Conservation (phyloP, 768 basidiomycete species). For the Cystobasidium onofrii region DNA sequence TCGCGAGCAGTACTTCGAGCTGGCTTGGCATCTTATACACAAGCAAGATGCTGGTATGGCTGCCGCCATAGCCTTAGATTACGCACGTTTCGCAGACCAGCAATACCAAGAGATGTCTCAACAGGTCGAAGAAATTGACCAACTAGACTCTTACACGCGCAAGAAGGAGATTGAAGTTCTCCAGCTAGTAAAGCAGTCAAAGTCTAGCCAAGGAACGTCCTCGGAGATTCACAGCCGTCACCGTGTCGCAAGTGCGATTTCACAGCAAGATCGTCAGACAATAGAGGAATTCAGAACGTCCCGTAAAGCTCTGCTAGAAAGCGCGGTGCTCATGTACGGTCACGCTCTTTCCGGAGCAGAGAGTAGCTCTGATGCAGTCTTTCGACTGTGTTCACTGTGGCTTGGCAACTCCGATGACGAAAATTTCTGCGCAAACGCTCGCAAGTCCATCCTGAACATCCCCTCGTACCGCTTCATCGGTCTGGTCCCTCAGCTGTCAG, state of each 20-base stretch:
- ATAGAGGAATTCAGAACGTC: slow-evolving; percentile 49
- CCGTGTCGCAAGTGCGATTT: slow-evolving; percentile 48
- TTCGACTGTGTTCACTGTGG: slow-evolving; percentile 84
- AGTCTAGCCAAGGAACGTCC: slow-evolving; percentile 44
- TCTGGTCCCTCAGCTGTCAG: slow-evolving; percentile 84
- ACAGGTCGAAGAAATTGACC: slow-evolving; percentile 60
- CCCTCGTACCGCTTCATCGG: slow-evolving; percentile 85
- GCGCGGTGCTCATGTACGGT: slow-evolving; percentile 79
- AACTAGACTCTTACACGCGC: slow-evolving; percentile 63
- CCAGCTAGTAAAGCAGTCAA: slow-evolving; percentile 43
- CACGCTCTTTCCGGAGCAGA: slow-evolving; percentile 63
- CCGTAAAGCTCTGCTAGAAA: slow-evolving; percentile 58
- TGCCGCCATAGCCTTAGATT: slow-evolving; percentile 57
- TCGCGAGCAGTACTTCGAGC: slow-evolving; percentile 60
- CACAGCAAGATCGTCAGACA: slow-evolving; percentile 54
- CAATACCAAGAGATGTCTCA: slow-evolving; percentile 65
- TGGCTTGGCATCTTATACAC: slow-evolving; percentile 49
- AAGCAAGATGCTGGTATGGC: slow-evolving; percentile 18
- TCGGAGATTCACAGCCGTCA: slow-evolving; percentile 46
- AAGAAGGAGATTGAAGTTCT: slow-evolving; percentile 66
- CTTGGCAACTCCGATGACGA: slow-evolving; percentile 66
- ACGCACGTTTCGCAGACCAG: slow-evolving; percentile 77
- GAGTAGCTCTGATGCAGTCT: slow-evolving; percentile 66
- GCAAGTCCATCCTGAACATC: slow-evolving; percentile 50
- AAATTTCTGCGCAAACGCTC: slow-evolving; percentile 47